Conservation (phyloP, 78 protist genomes). For the Paratrimastix pyriformis region DNA sequence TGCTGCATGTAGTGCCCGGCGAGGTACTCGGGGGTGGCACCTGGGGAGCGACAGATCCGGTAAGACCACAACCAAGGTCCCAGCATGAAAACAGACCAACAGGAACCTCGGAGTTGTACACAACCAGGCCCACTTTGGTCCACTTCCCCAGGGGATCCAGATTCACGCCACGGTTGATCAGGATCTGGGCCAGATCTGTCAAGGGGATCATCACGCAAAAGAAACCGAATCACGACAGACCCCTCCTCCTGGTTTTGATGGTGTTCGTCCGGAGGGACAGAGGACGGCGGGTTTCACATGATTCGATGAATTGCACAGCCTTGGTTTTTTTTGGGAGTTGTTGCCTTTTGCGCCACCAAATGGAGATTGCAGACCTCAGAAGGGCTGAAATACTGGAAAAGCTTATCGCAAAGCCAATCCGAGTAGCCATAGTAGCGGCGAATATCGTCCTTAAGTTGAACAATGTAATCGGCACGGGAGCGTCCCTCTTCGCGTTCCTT, state of each 20-base stretch:
- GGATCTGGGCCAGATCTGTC: conserved; percentile 21
- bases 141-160: conserved; percentile 67
- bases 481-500: conserved; percentile 30
- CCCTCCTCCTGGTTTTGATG: conserved; percentile 72
- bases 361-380: conserved; percentile 32
- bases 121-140: conserved; percentile 81
- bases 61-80: no score
- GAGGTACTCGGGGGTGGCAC: conserved; percentile 76
- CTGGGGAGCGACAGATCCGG: conserved; percentile 4
- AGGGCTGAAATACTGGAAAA: conserved; percentile 65
- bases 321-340: not conserved
- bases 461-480: conserved; percentile 65
- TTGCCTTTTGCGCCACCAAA: not conserved
- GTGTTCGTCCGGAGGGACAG: conserved; percentile 91
- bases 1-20: conserved; percentile 97
- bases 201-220: not conserved
- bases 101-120: conserved; percentile 79
- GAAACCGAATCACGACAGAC: conserved; percentile 39
- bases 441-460: conserved; percentile 59
- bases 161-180: conserved; percentile 65
- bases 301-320: conserved; percentile 72
- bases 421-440: conserved; percentile 61
- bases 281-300: conserved; percentile 87
- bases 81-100: conserved; percentile 8
- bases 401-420: conserved; percentile 45